Evolutionary conservation across 129 eudicot genomes (phyloP).

Genomic region (Flaveria linearis): DNA sequence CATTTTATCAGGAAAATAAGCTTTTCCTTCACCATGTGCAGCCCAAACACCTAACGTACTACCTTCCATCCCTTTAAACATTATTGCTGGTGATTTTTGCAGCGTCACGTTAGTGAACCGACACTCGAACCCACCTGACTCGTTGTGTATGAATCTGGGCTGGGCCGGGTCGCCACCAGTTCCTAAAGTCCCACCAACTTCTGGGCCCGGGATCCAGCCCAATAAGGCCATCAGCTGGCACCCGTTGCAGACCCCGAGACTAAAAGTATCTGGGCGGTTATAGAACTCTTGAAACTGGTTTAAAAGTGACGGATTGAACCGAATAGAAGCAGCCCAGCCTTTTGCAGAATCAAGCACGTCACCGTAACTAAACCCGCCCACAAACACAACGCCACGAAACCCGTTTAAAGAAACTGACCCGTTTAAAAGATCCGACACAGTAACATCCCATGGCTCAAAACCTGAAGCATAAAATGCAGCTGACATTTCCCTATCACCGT

Average conservation of each 20-base stretch:
- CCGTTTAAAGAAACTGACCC: slow-evolving; percentile 45
- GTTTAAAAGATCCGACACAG: slow-evolving; percentile 76
- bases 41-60: slow-evolving; percentile 95
- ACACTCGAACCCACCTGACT: slow-evolving; percentile 90
- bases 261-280: slow-evolving; percentile 67
- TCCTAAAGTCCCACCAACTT: slow-evolving; percentile 64
- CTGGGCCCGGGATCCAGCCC: slow-evolving; percentile 95
- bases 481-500: slow-evolving; percentile 89
- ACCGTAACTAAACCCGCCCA: slow-evolving; percentile 94
- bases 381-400: slow-evolving; percentile 70
- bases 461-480: slow-evolving; percentile 82
- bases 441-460: slow-evolving; percentile 78
- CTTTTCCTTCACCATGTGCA: slow-evolving; percentile 97
- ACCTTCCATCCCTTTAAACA: slow-evolving; percentile 95
- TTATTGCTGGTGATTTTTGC: slow-evolving; percentile 64
- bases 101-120: slow-evolving; percentile 81
- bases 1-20: slow-evolving; percentile 71
- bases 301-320: slow-evolving; percentile 76
- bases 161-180: slow-evolving; percentile 74
- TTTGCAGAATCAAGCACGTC: slow-evolving; percentile 96
- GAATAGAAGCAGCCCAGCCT: slow-evolving; percentile 91
- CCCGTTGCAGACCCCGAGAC: slow-evolving; percentile 94
- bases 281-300: slow-evolving; percentile 81
- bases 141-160: slow-evolving; percentile 83
- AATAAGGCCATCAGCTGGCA: slow-evolving; percentile 97